phyloP scores from a whole-genome alignment of 768 basidiomycete species.

The Kwoniella dejecticola region DNA sequence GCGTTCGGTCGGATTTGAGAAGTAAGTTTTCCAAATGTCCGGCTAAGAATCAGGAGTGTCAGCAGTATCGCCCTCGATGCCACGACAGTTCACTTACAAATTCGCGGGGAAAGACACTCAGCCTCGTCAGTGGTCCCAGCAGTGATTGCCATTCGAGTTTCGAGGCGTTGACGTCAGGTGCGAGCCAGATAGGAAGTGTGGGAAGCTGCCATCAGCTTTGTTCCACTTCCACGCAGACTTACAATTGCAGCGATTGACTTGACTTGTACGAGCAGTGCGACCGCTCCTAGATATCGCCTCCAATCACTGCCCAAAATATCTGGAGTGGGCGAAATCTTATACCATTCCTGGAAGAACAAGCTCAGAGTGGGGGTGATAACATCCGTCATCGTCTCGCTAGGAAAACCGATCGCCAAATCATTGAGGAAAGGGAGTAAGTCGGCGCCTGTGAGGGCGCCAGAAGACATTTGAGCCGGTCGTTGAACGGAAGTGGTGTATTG shows the following conservation, averaged over 20 bases:
- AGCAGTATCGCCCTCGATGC: background rate
- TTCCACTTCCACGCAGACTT: conserved; percentile 10
- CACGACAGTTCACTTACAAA: conserved; percentile 64
- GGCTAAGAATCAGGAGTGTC: conserved; percentile 61
- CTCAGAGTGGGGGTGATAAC: conserved; percentile 67
- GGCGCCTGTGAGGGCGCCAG: conserved; percentile 63
- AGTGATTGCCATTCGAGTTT: conserved; percentile 61
- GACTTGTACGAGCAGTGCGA: conserved; percentile 76
- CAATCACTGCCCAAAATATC: conserved; percentile 60
- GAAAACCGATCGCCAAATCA: conserved; percentile 77
- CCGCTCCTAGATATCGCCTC: conserved; percentile 79
- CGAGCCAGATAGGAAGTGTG: conserved; percentile 49
- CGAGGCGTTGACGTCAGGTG: conserved; percentile 41
- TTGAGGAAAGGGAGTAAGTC: conserved; percentile 79
- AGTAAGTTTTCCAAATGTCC: conserved; percentile 73
- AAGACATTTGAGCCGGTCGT: conserved; percentile 57
- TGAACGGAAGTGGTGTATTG: conserved; percentile 59
- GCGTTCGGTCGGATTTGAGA: conserved; percentile 79
- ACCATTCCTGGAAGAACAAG: conserved; percentile 54
- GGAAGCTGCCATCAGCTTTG: conserved; percentile 46
- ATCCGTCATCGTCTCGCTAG: conserved; percentile 67
- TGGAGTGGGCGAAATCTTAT: conserved; percentile 47
- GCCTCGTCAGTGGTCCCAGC: conserved; percentile 78
- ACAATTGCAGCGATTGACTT: conserved; percentile 79
- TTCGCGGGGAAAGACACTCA: conserved; percentile 85